phyloP scores from a whole-genome alignment of 495 filamentous ascomycete genomes.

The Hypoxylon lenormandii region DNA sequence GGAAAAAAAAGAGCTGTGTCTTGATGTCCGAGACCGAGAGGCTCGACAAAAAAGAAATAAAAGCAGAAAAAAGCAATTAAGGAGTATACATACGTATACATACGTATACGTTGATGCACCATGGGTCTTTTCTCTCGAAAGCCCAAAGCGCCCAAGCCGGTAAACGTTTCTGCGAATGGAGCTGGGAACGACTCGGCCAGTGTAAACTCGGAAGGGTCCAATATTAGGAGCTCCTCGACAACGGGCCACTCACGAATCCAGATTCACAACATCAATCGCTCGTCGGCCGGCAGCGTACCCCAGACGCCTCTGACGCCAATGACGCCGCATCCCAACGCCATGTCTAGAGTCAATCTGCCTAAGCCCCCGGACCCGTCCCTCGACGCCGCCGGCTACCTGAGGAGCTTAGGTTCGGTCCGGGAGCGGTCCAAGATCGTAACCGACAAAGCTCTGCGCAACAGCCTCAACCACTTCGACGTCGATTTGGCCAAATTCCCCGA shows the following conservation, averaged over 20 bases:
- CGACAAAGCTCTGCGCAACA: slow-evolving; percentile 79
- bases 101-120: slow-evolving; percentile 12
- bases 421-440: slow-evolving; percentile 79
- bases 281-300: slow-evolving; percentile 56
- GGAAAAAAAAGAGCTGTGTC: slow-evolving; percentile 13
- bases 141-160: slow-evolving; percentile 60
- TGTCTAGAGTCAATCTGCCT: slow-evolving; percentile 75
- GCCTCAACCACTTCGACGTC: slow-evolving; percentile 89
- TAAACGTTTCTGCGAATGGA: slow-evolving; percentile 18
- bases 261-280: slow-evolving; percentile 45
- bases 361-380: slow-evolving; percentile 87
- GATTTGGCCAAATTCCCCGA: slow-evolving; percentile 88
- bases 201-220: slow-evolving; percentile 53
- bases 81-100: slow-evolving; percentile 26
- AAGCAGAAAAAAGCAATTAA: slow-evolving; percentile 35
- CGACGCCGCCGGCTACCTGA: slow-evolving; percentile 91
- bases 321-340: slow-evolving; percentile 40
- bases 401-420: slow-evolving; percentile 88
- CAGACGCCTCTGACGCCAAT: slow-evolving; percentile 59
- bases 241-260: slow-evolving; percentile 42
- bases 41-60: slow-evolving; percentile 18
- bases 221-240: slow-evolving; percentile 41
- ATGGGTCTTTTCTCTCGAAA: slow-evolving; percentile 68
- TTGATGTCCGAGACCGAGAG: slow-evolving; percentile 26
- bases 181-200: slow-evolving; percentile 52